Base-by-base conservation (phyloP, 2,329 filamentous ascomycete species). In the Bipolaris sorokiniana region DNA sequence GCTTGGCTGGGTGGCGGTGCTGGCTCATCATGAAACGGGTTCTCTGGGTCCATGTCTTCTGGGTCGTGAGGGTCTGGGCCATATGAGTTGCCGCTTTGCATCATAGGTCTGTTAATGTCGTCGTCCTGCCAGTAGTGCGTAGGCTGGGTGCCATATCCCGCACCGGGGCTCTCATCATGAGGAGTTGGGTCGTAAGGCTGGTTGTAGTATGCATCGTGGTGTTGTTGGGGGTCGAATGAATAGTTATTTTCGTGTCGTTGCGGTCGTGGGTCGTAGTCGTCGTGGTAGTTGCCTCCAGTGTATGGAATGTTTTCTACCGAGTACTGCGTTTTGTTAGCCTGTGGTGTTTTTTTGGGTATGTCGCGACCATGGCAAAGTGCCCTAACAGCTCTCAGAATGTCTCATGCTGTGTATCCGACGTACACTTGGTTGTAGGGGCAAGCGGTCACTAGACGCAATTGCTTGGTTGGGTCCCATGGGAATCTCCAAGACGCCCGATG, bases 151-250 rank as follows among this genome's bases (percentile, higher is more conserved):
- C 79, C 80, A 63, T 88, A 88, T 15, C 61, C 63, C 3, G 55
- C 65, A 22, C 85, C 84, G 13, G 86, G 84, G 60, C 82, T 82
- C 57, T 84, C 82, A 20, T 88, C 86, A 36, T 85, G 80, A 4
- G 83, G 82, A 9, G 84, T 80, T 11, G 91, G 90, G 64, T 92
- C 85, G 76, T 96, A 96, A 1, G 91, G 89, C 65, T 90, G 87
- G 67, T 88, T 91, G 76, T 90, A 94, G 80, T 97, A 97, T 53
- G 87, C 86, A 76, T 97, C 91, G 73, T 95, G 91, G 70, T 97
- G 92, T 56, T 88, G 88, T 74, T 96, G 88, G 9, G 94, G 92
- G 70, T 92, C 88, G 59, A 97, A 79, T 3, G 87, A 82, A 75
- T 95, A 93, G 54, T 92, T 90, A 56, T 82, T 81, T 59, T 82